Evolutionary conservation across 768 basidiomycete species (phyloP), one percentile per base, ranked within the genome.

Genomic region (Coprinopsis cinerea): DNA sequence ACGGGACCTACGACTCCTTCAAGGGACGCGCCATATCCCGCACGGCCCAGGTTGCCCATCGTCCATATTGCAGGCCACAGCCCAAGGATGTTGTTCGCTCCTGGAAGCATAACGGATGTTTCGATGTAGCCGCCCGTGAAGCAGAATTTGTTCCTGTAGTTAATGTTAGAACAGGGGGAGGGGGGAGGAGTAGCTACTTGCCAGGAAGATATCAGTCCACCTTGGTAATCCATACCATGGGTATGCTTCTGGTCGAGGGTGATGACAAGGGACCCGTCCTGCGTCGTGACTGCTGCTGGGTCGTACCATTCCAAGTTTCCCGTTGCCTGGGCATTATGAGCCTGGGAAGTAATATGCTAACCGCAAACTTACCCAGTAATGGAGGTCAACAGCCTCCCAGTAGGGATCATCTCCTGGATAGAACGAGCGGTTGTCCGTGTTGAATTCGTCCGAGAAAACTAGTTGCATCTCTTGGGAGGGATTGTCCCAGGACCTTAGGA

Each of bases 221-320:
- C 79, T 64, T 82, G 77, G 62, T 85, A 91, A 56, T 85, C 64
- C 45, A 92, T 67, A 50, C 78, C 75, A 62, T 92, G 85, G 44
- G 77, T 88, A 42, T 66, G 55, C 63, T 79, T 85, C 61, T 75
- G 64, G 30, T 61, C 75, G 54, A 92, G 67, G 2, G 84, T 90
- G 56, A 93, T 83, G 34, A 85, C 76, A 24, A 96, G 77, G 30
- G 75, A 72, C 13, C 94, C 93, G 55, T 76, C 72, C 51, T 67
- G 56, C 7, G 93, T 96, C 7, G 81, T 85, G 48, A 91, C 65
- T n/a, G 85, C 83, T 34, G 71, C 79, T 0, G 92, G 92, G 58
- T 86, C 85, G 63, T 94, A 92, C 89, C 90, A 94, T 64, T 95
- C 88, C 59, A 88, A 53, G 59, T 88, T 82, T 45, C 76, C 75